phyloP scores from a whole-genome alignment of 148 eudicot genomes.

The Cornus kousa region DNA sequence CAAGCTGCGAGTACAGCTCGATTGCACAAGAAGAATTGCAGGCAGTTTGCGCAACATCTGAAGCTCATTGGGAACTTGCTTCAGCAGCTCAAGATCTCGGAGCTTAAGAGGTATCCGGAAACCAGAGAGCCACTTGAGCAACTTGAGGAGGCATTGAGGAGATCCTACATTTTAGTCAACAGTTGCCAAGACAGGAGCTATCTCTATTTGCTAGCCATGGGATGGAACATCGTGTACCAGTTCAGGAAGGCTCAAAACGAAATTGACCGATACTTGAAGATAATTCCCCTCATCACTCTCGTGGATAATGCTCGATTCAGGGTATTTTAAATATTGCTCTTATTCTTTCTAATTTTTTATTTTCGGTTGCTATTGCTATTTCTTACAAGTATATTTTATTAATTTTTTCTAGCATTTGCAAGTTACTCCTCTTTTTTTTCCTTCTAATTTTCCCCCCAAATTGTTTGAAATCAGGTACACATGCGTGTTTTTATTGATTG shows the following conservation, averaged over 20 bases:
- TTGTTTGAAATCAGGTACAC: not conserved
- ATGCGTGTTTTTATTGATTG: not conserved
- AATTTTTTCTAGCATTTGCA: not conserved
- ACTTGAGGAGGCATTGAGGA: conserved; percentile 90
- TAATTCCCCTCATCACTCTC: conserved; percentile 85
- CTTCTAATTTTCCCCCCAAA: not conserved
- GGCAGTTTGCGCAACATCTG: conserved; percentile 82
- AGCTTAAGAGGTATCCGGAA: conserved; percentile 82
- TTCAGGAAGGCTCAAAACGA: conserved; percentile 88
- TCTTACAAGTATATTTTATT: not conserved
- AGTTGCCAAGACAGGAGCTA: conserved; percentile 95
- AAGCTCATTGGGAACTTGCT: conserved; percentile 85
- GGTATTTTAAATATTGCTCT: conserved; percentile 37
- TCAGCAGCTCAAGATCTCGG: conserved; percentile 75
- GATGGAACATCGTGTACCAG: conserved; percentile 98
- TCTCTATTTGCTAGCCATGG: conserved; percentile 92
- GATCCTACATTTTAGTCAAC: conserved; percentile 78
- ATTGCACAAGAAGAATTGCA: conserved; percentile 92
- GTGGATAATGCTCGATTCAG: conserved; percentile 97
- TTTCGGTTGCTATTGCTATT: not conserved
- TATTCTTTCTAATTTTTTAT: not conserved
- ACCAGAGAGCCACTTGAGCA: conserved; percentile 95
- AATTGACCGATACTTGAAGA: conserved; percentile 95
- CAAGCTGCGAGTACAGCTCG: conserved; percentile 84
- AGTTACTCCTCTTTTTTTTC: not conserved